Evolutionary conservation across 495 filamentous ascomycete species (phyloP), one percentile per base, ranked within the genome.

Genomic region (Neohortaea acidophila): DNA sequence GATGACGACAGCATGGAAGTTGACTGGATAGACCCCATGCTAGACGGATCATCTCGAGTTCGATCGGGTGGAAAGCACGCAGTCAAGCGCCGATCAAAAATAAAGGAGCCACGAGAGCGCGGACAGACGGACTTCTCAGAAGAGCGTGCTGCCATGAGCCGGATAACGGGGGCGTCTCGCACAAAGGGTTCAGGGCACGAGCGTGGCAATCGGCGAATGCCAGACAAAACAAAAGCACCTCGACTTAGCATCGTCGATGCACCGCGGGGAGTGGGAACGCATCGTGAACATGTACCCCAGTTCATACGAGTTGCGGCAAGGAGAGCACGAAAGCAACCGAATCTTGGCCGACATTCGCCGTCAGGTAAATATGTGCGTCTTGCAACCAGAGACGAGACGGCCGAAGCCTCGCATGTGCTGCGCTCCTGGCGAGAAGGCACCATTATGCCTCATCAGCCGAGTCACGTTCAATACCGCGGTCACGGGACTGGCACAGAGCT

Each of bases 281-380:
- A 45, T 1, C 24, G n/a, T n/a, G n/a, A 21, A 10, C 5, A 60
- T 12, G 56, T 63, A 5, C 86, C 89, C 4, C 59, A 61, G 21
- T 96, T 96, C 51, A 60, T 94, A 15, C 74, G 73, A 35, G 56
- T 97, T 45, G 89, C 89, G 26, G 70, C 72, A 14, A 75, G 91
- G 33, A 63, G 67, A 42, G 83, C 72, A 30, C 75, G 67, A 12
- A 67, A 59, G 39, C 69, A 70, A 45, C 49, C 47, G 26, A 75
- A 81, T 44, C 51, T 65, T 41, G 86, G 83, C 5, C 74, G 79
- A 49, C 69, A 76, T 39, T 83, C 75, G 35, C 84, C 84, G n/a
- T 67, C 70, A 4, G 64, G 57, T 22, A 97, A 94, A 54, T 58
- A 72, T 21, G 70, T 97, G 34, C 61, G 72, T 22, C 55, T 97